A percentile compares a stretch with the other conserved stretches of the same genome.
These are phyloP conservation scores for Bryum argenteum DNA, from an alignment of 225 moss, liverwort and hornwort species.

Conservation along the genomic window DNA sequence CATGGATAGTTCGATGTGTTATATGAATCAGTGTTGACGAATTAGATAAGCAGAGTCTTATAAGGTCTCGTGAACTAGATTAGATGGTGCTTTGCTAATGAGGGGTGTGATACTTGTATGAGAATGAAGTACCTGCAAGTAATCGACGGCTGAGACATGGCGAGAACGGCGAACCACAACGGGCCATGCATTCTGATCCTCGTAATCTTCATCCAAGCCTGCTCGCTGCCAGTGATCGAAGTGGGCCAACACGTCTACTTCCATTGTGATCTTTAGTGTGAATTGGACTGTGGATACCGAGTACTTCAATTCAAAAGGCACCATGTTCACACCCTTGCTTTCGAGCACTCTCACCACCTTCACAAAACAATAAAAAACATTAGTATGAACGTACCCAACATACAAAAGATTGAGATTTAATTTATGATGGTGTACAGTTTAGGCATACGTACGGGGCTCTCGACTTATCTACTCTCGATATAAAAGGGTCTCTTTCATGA, in stretches of 20 bases:
- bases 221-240: constrained; percentile 80
- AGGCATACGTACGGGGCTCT: too few species aligned
- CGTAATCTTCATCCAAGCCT: constrained; percentile 46
- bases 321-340: constrained; percentile 48
- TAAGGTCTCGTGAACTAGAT: too few species aligned
- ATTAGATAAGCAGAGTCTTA: too few species aligned
- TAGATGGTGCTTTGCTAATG: too few species aligned
- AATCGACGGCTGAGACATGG: constrained; percentile 70
- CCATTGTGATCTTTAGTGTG: constrained; percentile 49
- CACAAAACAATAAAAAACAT: too few species aligned
- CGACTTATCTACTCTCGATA: too few species aligned
- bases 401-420: too few species aligned
- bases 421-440: too few species aligned
- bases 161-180: constrained; percentile 61
- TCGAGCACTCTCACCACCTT: constrained; percentile 60
- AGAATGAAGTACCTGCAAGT: constrained; percentile 48
- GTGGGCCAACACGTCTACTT: constrained; percentile 59
- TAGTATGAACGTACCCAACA: too few species aligned
- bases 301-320: constrained; percentile 57
- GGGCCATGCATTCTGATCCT: constrained; percentile 64
- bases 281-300: constrained; percentile 56
- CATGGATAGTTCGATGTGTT: too few species aligned
- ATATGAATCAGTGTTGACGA: too few species aligned
- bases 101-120: neutral
- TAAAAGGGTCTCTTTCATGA: too few species aligned